Conservation (phyloP, 2,329 filamentous ascomycete genomes). For the Aureobasidium sp. region DNA sequence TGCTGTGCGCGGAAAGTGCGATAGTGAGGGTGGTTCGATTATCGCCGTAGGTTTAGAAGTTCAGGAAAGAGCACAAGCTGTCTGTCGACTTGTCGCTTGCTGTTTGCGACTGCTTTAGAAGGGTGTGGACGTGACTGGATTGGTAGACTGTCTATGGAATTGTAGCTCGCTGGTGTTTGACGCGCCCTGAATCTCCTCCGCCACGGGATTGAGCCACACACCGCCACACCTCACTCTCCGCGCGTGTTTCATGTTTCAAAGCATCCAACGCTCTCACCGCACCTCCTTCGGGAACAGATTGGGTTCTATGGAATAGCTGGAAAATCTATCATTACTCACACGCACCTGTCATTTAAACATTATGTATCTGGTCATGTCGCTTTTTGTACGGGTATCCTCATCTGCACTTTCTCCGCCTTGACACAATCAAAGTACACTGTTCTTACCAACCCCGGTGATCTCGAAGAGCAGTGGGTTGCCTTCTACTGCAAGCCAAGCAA, state of each 20-base stretch:
- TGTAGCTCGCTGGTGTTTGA: background rate
- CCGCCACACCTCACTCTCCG: background rate
- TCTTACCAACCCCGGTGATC: slow-evolving; percentile 7
- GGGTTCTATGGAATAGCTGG: too few relatives aligned
- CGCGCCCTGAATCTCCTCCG: slow-evolving; percentile 9
- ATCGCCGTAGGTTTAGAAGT: background rate
- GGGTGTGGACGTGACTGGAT: background rate
- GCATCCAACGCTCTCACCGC: slow-evolving; percentile 1
- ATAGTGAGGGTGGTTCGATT: background rate
- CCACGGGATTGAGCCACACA: background rate
- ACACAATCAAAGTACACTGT: background rate
- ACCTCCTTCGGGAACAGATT: background rate
- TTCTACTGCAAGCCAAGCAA: slow-evolving; percentile 73
- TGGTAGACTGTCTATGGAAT: background rate
- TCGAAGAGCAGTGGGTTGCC: slow-evolving; percentile 63
- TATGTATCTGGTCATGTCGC: background rate
- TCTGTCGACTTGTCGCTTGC: background rate
- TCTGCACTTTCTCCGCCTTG: background rate
- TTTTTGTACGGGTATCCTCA: background rate
- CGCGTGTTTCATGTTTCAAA: slow-evolving; percentile 7
- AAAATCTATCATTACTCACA: background rate
- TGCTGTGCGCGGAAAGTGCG: slow-evolving; percentile 6
- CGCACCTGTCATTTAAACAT: background rate
- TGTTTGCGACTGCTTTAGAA: background rate
- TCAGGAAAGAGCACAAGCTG: background rate